Evolutionary conservation across 2,329 filamentous ascomycete species (phyloP), one percentile per base, ranked within the genome.

Genomic region (Aspergillus pseudotamarii): DNA sequence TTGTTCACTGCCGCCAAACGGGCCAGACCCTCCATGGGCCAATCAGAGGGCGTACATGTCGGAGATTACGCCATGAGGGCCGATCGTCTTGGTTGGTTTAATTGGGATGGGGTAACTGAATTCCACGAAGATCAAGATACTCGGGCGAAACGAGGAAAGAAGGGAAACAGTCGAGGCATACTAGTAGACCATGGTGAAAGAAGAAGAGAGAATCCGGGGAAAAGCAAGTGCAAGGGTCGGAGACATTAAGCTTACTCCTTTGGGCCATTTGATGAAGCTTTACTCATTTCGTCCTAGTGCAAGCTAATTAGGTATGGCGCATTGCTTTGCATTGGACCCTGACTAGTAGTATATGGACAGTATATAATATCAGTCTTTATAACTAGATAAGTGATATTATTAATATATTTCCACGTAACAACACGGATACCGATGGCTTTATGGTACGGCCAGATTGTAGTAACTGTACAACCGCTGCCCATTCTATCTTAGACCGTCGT

Each of bases 1-100:
- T 51, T 59, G 45, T 59, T 59, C 26, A 59, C 19, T 51, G 14
- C 19, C 28, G n/a, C 16, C 19, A 48, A 19, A 48, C 45, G 45
- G 45, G 23, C 45, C 45, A 48, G 45, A 48, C 21, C 45, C 21
- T 6, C 4, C 1, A 32, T 51, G 48, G 28, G 48, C 48, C 48
- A 51, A 51, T 51, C 28, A 32, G 48, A 23, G 16, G 28, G 48
- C 28, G 19, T 16, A 2, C 8, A 51, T 4, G 16, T 32, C 28
- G 48, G 48, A 51, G 48, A 32, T 51, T 51, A 51, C 48, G 48
- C 26, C 48, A 51, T 51, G 48, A 32, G 28, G 48, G 48, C 9
- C 48, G 48, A 51, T 51, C 48, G 6, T 16, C 14, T 30, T 21
- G 10, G 48, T 30, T 21, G 9, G 48, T 51, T 11, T 51, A 6